These are phyloP conservation scores for Colletotrichum trifolii DNA, from an alignment of 2,329 filamentous ascomycete species.

Conservation along the genomic window DNA sequence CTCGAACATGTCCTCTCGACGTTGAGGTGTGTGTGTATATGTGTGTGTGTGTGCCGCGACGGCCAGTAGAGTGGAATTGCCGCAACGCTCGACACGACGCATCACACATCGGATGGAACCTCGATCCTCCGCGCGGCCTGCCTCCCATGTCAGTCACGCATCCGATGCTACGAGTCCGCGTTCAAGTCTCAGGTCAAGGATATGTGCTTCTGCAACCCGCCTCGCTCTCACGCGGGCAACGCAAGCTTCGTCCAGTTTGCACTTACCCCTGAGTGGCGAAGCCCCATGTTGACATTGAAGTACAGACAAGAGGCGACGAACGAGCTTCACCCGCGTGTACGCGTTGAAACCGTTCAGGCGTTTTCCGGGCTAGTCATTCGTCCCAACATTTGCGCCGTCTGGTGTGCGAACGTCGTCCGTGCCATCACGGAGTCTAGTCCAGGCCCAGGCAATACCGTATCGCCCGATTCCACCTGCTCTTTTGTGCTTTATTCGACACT, in stretches of 20 bases:
- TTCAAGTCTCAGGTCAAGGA: slow-evolving; percentile 13
- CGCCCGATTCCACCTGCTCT: too few relatives aligned
- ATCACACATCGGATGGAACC: slow-evolving; percentile 9
- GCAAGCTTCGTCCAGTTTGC: slow-evolving; percentile 9
- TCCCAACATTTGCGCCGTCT: slow-evolving; percentile 11
- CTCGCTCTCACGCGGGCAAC: neutral
- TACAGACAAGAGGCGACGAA: slow-evolving; percentile 1
- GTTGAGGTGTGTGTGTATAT: too few relatives aligned
- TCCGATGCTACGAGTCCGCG: neutral
- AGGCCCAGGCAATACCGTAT: too few relatives aligned
- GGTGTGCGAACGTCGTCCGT: slow-evolving; percentile 18
- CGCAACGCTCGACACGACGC: neutral
- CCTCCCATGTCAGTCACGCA: neutral
- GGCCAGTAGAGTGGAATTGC: too few relatives aligned
- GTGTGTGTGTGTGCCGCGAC: too few relatives aligned
- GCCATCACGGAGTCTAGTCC: neutral
- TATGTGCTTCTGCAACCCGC: neutral
- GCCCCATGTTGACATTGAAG: slow-evolving; percentile 1
- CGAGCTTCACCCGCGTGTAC: neutral
- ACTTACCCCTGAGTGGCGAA: slow-evolving; percentile 13
- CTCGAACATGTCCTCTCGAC: too few relatives aligned
- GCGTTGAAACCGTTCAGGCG: slow-evolving; percentile 5
- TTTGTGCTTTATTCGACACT: too few relatives aligned
- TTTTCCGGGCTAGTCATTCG: slow-evolving; percentile 19
- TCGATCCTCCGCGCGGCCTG: slow-evolving; percentile 1